Evolutionary conservation across 306 rosid species (phyloP).

Genomic region (Vigna trinervia): DNA sequence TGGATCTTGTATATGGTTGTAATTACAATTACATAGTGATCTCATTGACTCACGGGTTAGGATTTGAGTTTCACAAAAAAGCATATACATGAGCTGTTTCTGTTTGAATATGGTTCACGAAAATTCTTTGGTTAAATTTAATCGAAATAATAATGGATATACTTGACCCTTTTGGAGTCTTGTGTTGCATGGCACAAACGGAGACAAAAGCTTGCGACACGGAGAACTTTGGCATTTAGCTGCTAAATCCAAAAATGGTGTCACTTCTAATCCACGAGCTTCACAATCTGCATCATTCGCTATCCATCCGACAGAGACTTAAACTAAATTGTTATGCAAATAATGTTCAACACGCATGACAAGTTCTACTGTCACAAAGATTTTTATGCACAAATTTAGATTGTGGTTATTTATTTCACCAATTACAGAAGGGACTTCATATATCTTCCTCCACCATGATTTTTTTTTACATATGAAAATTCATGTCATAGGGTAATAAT

Average conservation of each 20-base stretch:
- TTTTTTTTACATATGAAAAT: neutral
- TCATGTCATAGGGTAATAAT: neutral
- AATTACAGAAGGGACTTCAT: neutral
- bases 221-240: constrained; percentile 42
- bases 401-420: constrained; percentile 14
- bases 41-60: constrained; percentile 42
- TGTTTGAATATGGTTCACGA: neutral
- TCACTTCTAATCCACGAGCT: constrained; percentile 44
- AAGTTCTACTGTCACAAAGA: constrained; percentile 2
- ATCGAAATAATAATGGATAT: constrained; percentile 16
- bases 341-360: constrained; percentile 26
- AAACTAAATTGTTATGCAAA: constrained; percentile 37
- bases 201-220: constrained; percentile 41
- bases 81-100: constrained; percentile 39
- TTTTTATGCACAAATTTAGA: constrained; percentile 10
- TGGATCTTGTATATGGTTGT: constrained; percentile 1
- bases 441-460: neutral
- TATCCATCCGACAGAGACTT: constrained; percentile 37
- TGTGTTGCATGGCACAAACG: constrained; percentile 14
- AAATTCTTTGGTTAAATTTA: constrained; percentile 21
- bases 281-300: constrained; percentile 41
- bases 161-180: constrained; percentile 41
- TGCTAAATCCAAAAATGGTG: constrained; percentile 44
- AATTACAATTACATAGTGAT: neutral
- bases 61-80: constrained; percentile 31